Percentiles rank a stretch among this genome's conserved stretches.
phyloP scores from a whole-genome alignment of 1,139 yeast species.

The Kodamaea fungicola region DNA sequence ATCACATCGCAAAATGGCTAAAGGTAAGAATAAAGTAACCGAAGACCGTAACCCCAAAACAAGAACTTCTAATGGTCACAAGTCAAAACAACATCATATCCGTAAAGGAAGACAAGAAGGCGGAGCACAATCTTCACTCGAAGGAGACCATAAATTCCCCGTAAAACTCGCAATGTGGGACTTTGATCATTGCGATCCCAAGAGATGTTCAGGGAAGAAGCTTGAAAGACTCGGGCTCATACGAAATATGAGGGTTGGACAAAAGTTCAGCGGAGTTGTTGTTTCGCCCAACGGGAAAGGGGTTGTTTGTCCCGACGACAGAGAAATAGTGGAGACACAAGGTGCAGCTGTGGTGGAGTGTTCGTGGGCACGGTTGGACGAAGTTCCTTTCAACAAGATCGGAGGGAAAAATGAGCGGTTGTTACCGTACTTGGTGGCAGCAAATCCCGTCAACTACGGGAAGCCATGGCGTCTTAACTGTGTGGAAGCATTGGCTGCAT shows the following conservation, averaged over 20 bases:
- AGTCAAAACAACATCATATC: constrained; percentile 50
- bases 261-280: constrained; percentile 84
- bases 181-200: constrained; percentile 98
- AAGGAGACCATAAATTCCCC: constrained; percentile 44
- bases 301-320: constrained; percentile 89
- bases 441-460: constrained; percentile 96
- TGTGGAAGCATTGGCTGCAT: constrained; percentile 96
- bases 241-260: constrained; percentile 77
- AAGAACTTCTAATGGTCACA: constrained; percentile 56
- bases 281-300: constrained; percentile 91
- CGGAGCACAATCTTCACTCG: constrained; percentile 4
- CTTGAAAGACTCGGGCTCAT: constrained; percentile 85
- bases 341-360: constrained; percentile 99
- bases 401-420: constrained; percentile 90
- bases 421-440: constrained; percentile 90
- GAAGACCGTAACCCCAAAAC: constrained; percentile 36
- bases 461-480: constrained; percentile 95
- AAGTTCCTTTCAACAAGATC: constrained; percentile 87
- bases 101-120: constrained; percentile 48
- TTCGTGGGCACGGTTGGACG: constrained; percentile 96
- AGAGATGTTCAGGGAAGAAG: constrained; percentile 94
- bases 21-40: constrained; percentile 59
- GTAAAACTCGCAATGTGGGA: constrained; percentile 89
- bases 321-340: constrained; percentile 64
- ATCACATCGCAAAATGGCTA: constrained; percentile 42